These are phyloP conservation scores for Monosporascus sp. DNA, from an alignment of 2,329 filamentous ascomycete species.

Conservation along the genomic window DNA sequence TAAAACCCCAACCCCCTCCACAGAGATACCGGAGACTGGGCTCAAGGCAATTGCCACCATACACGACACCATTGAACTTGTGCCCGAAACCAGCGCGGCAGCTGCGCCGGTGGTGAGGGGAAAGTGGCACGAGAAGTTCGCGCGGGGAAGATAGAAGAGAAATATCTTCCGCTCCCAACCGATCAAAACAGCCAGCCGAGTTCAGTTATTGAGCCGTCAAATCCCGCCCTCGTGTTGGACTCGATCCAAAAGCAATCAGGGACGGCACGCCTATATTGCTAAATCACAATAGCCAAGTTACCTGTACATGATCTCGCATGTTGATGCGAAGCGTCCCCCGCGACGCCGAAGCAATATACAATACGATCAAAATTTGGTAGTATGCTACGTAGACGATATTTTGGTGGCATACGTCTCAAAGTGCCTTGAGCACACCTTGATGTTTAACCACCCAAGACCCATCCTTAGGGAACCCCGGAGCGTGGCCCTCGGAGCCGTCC, in stretches of 20 bases:
- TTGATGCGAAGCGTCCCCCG: too few species aligned
- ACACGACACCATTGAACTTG: conserved; percentile 58
- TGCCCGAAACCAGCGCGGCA: conserved; percentile 34
- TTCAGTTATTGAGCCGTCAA: too few species aligned
- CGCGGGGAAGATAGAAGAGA: conserved; percentile 32
- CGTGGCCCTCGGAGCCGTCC: not conserved
- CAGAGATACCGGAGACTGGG: conserved; percentile 26
- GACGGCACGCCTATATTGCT: too few species aligned
- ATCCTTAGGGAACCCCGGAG: not conserved
- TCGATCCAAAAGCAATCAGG: too few species aligned
- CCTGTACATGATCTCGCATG: too few species aligned
- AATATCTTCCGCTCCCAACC: not conserved
- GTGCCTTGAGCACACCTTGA: not conserved
- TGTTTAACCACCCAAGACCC: not conserved
- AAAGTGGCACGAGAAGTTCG: conserved; percentile 59
- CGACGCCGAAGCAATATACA: too few species aligned
- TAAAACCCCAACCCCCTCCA: conserved; percentile 5
- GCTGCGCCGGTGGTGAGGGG: conserved; percentile 32
- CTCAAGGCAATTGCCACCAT: conserved; percentile 49
- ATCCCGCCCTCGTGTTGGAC: too few species aligned
- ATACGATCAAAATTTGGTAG: too few species aligned
- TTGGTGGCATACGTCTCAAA: not conserved
- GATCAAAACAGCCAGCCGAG: too few species aligned
- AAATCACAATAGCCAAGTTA: too few species aligned
- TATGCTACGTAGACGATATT: too few species aligned